Evolutionary conservation across 345 rosid species (phyloP), one percentile per base, ranked within the genome.

Genomic region (Adansonia digitata): DNA sequence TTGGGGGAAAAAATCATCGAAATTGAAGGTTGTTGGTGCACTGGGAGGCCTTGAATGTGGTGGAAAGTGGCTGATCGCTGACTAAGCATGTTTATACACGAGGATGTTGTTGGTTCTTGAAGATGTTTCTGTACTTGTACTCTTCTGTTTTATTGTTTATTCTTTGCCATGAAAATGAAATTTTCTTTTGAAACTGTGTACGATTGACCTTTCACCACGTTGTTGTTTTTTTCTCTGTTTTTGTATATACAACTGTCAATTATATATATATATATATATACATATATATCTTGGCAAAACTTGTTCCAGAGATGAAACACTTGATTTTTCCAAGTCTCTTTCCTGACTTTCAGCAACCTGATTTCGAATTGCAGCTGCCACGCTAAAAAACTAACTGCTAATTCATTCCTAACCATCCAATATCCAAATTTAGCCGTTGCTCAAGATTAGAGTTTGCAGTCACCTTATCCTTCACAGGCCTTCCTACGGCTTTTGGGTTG

Each of bases 1-100:
- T 55, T 22, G 7, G 24, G 26, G 55, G 8, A 20, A 40, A 9
- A 26, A 42, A 67, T 55, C 31, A 34, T 66, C 37, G 26, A 39
- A 74, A 5, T 34, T 56, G 59, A 20, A 78, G 71, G 55, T 48
- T 35, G 45, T n/a, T 35, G 55, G 66, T 49, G 43, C 22, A 65
- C 75, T 70, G 77, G 39, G 46, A 42, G 72, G 68, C 29, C 51
- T 12, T 40, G 27, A 48, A 53, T 10, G 15, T 74, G 29, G 49
- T 52, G n/a, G 69, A 46, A 69, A 42, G 39, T 49, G 18, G 68
- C 34, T n/a, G 43, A 49, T 7, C 48, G 66, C 49, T 57, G 56
- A 77, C 45, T 4, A 26, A 29, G 70, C 51, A 71, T 49, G 74
- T 43, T 31, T 34, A 34, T 42, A 70, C 17, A 12, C 3, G 48